Conservation (phyloP, 306 rosid species). For the Fragaria iinumae region DNA sequence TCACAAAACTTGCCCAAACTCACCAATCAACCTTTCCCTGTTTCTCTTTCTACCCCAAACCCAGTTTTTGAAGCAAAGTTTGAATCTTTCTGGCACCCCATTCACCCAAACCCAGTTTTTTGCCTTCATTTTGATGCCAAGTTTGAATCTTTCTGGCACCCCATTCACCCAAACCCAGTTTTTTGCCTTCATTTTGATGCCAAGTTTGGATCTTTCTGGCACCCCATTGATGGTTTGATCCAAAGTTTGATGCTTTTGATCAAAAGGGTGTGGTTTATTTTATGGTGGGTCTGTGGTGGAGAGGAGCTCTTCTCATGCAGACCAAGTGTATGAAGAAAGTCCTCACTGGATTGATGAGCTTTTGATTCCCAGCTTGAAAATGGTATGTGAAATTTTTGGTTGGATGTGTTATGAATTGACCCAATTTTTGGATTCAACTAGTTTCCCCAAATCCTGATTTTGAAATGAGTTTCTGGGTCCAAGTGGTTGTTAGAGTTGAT, state of each 20-base stretch:
- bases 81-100: conserved; percentile 27
- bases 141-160: conserved; percentile 26
- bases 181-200: conserved; percentile 17
- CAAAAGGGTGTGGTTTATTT: conserved; percentile 22
- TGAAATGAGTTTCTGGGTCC: background rate
- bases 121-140: conserved; percentile 6
- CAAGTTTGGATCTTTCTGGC: conserved; percentile 23
- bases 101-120: background rate
- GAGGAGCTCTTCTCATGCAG: conserved; percentile 23
- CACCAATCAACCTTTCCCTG: conserved; percentile 16
- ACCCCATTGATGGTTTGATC: conserved; percentile 22
- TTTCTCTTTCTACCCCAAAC: conserved; percentile 7
- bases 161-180: background rate
- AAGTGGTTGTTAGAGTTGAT: background rate
- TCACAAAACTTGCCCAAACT: conserved; percentile 21
- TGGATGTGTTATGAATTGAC: background rate
- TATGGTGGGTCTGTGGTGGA: conserved; percentile 12
- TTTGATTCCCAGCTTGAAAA: conserved; percentile 35
- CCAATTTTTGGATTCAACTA: background rate
- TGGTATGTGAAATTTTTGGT: conserved; percentile 41
- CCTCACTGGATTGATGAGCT: conserved; percentile 15
- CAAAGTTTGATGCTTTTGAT: conserved; percentile 21
- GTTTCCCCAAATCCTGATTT: background rate
- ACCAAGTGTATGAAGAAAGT: conserved; percentile 35
- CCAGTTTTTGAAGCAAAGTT: background rate